Evolutionary conservation across 371 early-diverging fungal genomes (phyloP).

Genomic region (Capniomyces stellatus): DNA sequence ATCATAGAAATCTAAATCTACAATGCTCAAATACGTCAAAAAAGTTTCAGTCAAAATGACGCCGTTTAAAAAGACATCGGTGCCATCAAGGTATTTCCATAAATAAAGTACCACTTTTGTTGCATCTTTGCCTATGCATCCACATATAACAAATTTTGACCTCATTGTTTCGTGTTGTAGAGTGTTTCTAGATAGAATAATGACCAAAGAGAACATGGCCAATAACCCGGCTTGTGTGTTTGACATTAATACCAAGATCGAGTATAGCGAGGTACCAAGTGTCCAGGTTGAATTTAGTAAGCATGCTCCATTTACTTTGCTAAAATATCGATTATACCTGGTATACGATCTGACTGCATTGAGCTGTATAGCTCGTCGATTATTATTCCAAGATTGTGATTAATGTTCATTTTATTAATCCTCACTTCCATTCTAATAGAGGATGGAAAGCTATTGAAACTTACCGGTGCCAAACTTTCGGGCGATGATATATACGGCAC

Average conservation of each 20-base stretch:
- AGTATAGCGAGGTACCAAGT: not conserved
- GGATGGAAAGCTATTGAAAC: not conserved
- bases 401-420: not conserved
- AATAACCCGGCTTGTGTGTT: constrained; percentile 1
- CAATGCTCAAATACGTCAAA: constrained; percentile 1
- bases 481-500: constrained; percentile 2
- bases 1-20: too few relatives aligned
- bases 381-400: too few relatives aligned
- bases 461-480: not conserved
- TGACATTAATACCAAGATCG: not conserved
- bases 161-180: too few relatives aligned
- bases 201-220: constrained; percentile 1
- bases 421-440: not conserved
- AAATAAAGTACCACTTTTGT: not conserved
- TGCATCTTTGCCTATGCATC: not conserved
- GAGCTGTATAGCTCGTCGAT: too few relatives aligned
- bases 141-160: too few relatives aligned
- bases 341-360: not conserved
- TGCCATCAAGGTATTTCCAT: not conserved
- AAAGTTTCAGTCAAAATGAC: constrained; percentile 3
- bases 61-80: constrained; percentile 1
- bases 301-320: too few relatives aligned
- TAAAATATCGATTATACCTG: not conserved
- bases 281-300: constrained; percentile 1
- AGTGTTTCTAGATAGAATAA: not conserved